Base-by-base conservation (phyloP, 495 filamentous ascomycete genomes). In the Amorphotheca resinae region DNA sequence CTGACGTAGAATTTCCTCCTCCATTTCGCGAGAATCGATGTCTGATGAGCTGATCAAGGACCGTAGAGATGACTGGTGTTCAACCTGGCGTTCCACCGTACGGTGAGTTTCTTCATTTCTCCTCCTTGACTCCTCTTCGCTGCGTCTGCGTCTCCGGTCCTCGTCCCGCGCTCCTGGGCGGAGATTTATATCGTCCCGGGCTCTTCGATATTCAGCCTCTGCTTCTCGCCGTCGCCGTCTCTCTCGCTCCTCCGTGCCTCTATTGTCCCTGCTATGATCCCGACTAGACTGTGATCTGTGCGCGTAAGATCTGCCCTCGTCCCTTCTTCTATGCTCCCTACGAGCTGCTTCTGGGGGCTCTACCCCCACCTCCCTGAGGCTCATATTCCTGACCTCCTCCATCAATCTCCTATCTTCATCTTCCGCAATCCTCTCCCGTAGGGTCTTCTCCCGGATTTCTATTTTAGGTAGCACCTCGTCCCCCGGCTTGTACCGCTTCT, bases 1-100 rank as follows among this genome's bases (percentile, higher is more conserved):
- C 59, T 91, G 84, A 30, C 82, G 70, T 48, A 89, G 65, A 46
- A 95, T 93, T 56, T 91, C 87, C 53, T 89, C 85, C 58, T 93
- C 79, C 55, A 91, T 70, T 42, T 87, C 85, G 34, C 66, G 63
- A 15, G 70, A 68, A 53, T 82, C 82, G n/a, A 81, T 57, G 49
- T 87, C 82, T 0, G 80, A 82, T 9, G 76, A 64, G 49, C 80
- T 84, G 43, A 95, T 69, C 49, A 95, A 54, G n/a, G 80, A 89
- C 42, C 87, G 68, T 50, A 95, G 65, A 46, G 84, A 91, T 0
- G 80, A 77, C 62, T 95, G 87, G 50, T 94, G 87, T 57, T 85
- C 83, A 37, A 95, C 66, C 30, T 74, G 79, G 44, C 81, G 58
- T 33, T 59, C 61, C 40, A 53, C 53, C 21, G 48, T 50, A 23